phyloP scores from a whole-genome alignment of 257 asterid genomes.

The Anisodus acutangulus region DNA sequence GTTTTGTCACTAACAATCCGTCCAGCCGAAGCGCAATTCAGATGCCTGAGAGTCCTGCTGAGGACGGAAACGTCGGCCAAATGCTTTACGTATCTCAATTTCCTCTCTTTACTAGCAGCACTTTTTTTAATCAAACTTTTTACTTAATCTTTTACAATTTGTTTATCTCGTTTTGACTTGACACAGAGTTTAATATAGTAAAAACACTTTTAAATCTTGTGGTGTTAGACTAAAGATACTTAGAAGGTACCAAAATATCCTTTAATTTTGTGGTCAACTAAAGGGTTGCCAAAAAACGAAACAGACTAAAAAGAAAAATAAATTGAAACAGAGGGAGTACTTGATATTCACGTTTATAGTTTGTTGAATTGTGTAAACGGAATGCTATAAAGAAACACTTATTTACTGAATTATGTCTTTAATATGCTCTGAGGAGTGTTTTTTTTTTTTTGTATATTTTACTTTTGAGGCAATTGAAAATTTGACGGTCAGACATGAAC shows the following conservation, averaged over 20 bases:
- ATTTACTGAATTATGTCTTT: neutral
- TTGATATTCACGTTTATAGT: neutral
- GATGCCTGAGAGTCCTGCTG: constrained; percentile 93
- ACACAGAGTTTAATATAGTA: too few species aligned
- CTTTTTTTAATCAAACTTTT: neutral
- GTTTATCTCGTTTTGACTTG: too few species aligned
- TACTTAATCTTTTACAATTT: too few species aligned
- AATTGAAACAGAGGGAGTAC: too few species aligned
- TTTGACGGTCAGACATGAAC: neutral
- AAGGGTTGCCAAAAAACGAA: too few species aligned
- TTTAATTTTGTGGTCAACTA: too few species aligned
- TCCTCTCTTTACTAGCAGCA: neutral
- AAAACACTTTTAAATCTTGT: too few species aligned
- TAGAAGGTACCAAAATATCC: too few species aligned
- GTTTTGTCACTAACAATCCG: constrained; percentile 93
- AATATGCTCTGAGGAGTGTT: neutral
- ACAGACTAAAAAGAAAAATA: too few species aligned
- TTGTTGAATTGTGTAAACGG: neutral
- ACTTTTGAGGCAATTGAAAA: too few species aligned
- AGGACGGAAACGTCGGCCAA: constrained; percentile 97
- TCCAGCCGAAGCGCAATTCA: constrained; percentile 93
- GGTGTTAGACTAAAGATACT: too few species aligned
- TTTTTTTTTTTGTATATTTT: neutral
- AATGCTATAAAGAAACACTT: neutral
- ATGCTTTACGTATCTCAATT: constrained; percentile 68